Evolutionary conservation across 2,329 filamentous ascomycete genomes (phyloP).

Genomic region (Scortechinia acanthostroma): DNA sequence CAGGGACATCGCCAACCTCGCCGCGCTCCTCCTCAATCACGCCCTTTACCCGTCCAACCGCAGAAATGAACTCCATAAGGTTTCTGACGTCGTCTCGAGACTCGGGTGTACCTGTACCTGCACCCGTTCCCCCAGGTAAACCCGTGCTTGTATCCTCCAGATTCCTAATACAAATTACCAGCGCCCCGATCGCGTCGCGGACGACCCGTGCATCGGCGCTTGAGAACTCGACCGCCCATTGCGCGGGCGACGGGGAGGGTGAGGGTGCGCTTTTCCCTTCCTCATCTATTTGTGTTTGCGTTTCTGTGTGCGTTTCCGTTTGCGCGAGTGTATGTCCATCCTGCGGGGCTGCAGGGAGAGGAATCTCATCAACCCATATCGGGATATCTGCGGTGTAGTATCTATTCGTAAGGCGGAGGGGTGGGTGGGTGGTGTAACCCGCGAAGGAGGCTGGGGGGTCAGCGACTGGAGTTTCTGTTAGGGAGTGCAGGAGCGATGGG

Average conservation of each 20-base stretch:
- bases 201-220: slow-evolving; percentile 28
- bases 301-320: not conserved
- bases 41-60: slow-evolving; percentile 22
- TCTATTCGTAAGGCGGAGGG: slow-evolving; percentile 26
- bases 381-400: slow-evolving; percentile 32
- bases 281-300: not conserved
- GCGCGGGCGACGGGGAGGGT: slow-evolving; percentile 7
- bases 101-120: not conserved
- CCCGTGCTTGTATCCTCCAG: slow-evolving; percentile 6
- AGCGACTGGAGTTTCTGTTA: slow-evolving; percentile 20
- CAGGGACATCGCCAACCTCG: slow-evolving; percentile 23
- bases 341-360: slow-evolving; percentile 9
- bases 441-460: slow-evolving; percentile 22
- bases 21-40: slow-evolving; percentile 28
- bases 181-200: slow-evolving; percentile 30
- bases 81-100: too few relatives aligned
- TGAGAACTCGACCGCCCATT: slow-evolving; percentile 30
- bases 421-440: slow-evolving; percentile 33
- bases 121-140: not conserved
- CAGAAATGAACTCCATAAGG: slow-evolving; percentile 14
- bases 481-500: slow-evolving; percentile 21
- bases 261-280: not conserved
- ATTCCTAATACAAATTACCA: slow-evolving; percentile 15
- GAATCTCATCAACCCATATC: slow-evolving; percentile 35
- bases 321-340: too few relatives aligned